Evolutionary conservation across 1,139 yeast species (phyloP).

Genomic region (Scheffersomyces cryptocercus): DNA sequence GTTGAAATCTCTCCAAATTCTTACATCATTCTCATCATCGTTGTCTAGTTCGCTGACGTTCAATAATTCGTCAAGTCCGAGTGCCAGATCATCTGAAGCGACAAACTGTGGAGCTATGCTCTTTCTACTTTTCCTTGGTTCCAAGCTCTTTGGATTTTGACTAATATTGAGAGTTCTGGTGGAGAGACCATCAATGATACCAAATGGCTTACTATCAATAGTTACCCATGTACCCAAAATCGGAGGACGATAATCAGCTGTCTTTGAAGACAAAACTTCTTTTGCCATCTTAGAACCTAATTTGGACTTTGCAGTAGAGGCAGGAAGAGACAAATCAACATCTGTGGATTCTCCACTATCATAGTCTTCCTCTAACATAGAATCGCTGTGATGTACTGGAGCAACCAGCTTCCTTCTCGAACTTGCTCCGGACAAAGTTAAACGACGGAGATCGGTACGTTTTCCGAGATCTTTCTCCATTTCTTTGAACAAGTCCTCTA

Average conservation of each 20-base stretch:
- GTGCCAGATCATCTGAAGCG: conserved; percentile 56
- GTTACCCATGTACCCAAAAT: conserved; percentile 91
- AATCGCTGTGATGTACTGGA: conserved; percentile 1
- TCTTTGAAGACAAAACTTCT: conserved; percentile 83
- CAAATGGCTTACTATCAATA: conserved; percentile 75
- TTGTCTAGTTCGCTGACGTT: conserved; percentile 89
- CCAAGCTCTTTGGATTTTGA: conserved; percentile 12
- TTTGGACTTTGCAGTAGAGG: conserved; percentile 51
- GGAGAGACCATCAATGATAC: conserved; percentile 90
- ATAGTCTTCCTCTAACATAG: conserved; percentile 27
- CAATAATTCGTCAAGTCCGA: conserved; percentile 81
- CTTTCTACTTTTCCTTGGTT: conserved; percentile 22
- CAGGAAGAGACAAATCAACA: conserved; percentile 77
- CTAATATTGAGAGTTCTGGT: conserved; percentile 63
- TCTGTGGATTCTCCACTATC: conserved; percentile 86
- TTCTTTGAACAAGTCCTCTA: conserved; percentile 7
- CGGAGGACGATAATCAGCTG: conserved; percentile 87
- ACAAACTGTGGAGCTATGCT: conserved; percentile 13
- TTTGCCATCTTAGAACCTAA: conserved; percentile 79
- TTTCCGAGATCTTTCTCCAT: conserved; percentile 2
- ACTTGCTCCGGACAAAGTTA: conserved; percentile 4
- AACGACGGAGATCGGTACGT: conserved; percentile 3
- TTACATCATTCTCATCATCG: conserved; percentile 59
- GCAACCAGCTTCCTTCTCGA: conserved; percentile 3
- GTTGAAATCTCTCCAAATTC: conserved; percentile 56